Evolutionary conservation across 2,329 filamentous ascomycete species (phyloP), one percentile per base, ranked within the genome.

Genomic region (Sarocladiaceae sp.): DNA sequence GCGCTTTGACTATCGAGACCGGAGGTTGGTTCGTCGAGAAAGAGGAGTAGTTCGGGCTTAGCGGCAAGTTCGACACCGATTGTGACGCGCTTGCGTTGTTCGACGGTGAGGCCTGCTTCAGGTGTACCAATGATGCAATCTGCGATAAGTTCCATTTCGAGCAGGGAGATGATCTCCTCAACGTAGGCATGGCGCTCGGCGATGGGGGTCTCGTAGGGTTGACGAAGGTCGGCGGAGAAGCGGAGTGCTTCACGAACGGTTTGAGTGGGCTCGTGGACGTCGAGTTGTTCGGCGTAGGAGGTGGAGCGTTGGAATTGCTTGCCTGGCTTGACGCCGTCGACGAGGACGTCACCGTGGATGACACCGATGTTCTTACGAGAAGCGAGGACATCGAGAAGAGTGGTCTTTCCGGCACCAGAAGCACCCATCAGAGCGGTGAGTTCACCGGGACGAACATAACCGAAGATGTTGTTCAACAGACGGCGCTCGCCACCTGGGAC

Each of bases 21-120:
- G 2, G 83, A 87, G 0, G 88, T 91, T 0, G 87, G 88, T 66
- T 92, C 88, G 57, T 92, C 88, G 33, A 92, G 71, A 75, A 92
- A 92, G 20, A 92, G 77, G 1, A 91, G 76, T 5, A 91, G 73
- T 58, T 89, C 80, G 1, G 87, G 87, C 68, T 88, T 94, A 15
- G 91, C 91, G 8, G 89, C 90, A 7, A 96, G 77, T 64, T 96
- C 91, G 10, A 96, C 90, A 60, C 89, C 91, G 54, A 96, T 96
- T 0, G 91, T 96, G n/a, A 96, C 81, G 60, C 90, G 87, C 69
- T 84, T 84, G 48, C 79, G 75, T 66, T 84, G 79, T 62, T 84
- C 81, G 12, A 83, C 79, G 3, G 84, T 87, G 22, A 88, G 73
- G 56, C 88, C 90, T 62, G 88, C 86, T 61, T 92, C 79, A 3